phyloP scores from a whole-genome alignment of 306 rosid genomes.

The Hylodesmum podocarpum region DNA sequence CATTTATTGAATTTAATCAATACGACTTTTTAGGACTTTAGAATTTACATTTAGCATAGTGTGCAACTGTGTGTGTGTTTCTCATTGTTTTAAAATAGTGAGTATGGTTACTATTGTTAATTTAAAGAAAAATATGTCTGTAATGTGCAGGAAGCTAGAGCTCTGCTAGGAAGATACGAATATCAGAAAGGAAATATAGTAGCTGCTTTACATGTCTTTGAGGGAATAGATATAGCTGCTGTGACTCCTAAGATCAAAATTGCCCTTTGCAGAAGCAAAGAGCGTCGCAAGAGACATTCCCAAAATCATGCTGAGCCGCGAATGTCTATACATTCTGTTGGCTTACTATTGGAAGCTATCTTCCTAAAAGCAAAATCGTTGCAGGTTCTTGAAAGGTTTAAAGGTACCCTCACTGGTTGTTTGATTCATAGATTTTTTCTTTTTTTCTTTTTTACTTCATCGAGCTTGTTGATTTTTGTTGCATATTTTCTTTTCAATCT shows the following conservation, averaged over 20 bases:
- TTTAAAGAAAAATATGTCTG: constrained; percentile 21
- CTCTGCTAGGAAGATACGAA: constrained; percentile 85
- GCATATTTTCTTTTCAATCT: constrained; percentile 7
- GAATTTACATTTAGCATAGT: background rate
- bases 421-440: constrained; percentile 12
- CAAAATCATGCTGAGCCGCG: constrained; percentile 50
- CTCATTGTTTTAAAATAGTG: constrained; percentile 1
- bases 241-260: constrained; percentile 69
- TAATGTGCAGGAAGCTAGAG: constrained; percentile 89
- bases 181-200: constrained; percentile 92
- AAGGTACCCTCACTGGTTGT: constrained; percentile 52
- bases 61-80: background rate
- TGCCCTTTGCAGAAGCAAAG: constrained; percentile 62
- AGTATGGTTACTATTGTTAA: background rate
- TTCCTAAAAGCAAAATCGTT: constrained; percentile 82
- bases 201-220: constrained; percentile 89
- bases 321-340: constrained; percentile 72
- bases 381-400: constrained; percentile 71
- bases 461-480: constrained; percentile 17
- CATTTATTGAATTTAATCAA: background rate
- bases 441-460: constrained; percentile 2
- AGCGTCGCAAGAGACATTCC: constrained; percentile 52
- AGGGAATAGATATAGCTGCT: constrained; percentile 68
- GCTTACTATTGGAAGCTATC: constrained; percentile 80
- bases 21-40: background rate